These are phyloP conservation scores for Prunella vulgaris DNA, from an alignment of 257 asterid species.

Conservation along the genomic window DNA sequence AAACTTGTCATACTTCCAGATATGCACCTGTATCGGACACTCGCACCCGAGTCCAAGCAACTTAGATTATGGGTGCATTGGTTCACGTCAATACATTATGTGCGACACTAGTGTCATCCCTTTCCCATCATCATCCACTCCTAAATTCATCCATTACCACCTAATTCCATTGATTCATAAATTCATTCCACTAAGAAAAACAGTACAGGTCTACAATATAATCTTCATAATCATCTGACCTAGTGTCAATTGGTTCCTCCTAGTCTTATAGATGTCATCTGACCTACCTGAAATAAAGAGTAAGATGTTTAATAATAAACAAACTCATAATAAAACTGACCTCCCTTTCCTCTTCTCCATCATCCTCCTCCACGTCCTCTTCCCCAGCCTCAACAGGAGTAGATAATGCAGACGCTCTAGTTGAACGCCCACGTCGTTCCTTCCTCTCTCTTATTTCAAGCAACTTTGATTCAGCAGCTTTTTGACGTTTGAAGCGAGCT, in stretches of 20 bases:
- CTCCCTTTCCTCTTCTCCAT: conserved; percentile 98
- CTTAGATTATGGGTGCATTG: neutral
- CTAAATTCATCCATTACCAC: neutral
- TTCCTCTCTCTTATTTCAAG: conserved; percentile 83
- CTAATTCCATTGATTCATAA: too few relatives aligned
- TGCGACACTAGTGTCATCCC: neutral
- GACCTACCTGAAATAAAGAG: neutral
- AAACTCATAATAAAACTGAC: conserved; percentile 36
- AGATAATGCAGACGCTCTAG: conserved; percentile 88
- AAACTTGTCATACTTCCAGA: too few relatives aligned
- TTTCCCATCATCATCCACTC: neutral
- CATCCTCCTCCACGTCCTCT: conserved; percentile 79
- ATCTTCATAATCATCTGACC: conserved; percentile 4
- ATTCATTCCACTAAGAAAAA: neutral
- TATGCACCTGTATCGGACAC: too few relatives aligned
- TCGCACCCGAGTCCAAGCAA: too few relatives aligned
- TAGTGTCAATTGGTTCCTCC: neutral
- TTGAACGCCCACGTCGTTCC: conserved; percentile 94
- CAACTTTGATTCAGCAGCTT: conserved; percentile 80
- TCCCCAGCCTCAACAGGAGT: conserved; percentile 71
- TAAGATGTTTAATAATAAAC: neutral
- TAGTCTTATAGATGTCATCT: neutral
- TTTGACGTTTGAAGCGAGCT: conserved; percentile 79
- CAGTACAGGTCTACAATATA: neutral
- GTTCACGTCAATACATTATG: neutral